These are phyloP conservation scores for Penicillium flavigenum DNA, from an alignment of 495 filamentous ascomycete genomes.

Conservation along the genomic window DNA sequence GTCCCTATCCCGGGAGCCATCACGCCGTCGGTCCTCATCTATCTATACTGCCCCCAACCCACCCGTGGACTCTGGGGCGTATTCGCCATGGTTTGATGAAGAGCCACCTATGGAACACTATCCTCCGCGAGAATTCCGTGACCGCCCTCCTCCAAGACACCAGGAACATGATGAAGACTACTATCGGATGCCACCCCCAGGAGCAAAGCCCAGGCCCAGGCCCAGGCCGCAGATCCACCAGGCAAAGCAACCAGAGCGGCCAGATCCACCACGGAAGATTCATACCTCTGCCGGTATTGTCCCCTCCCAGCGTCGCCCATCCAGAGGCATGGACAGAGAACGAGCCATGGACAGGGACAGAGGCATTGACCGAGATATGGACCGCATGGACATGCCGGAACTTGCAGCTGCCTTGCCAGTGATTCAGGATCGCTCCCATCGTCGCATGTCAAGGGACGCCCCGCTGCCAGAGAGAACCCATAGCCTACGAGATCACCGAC, in stretches of 20 bases:
- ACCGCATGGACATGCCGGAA: constrained; percentile 36
- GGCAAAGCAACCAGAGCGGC: constrained; percentile 22
- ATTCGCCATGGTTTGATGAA: constrained; percentile 31
- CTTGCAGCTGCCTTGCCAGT: constrained; percentile 33
- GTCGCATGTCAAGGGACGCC: constrained; percentile 31
- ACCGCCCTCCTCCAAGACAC: constrained; percentile 13
- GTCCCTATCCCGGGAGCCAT: constrained; percentile 35
- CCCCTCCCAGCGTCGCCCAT: constrained; percentile 33
- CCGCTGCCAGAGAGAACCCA: constrained; percentile 37
- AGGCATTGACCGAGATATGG: background rate
- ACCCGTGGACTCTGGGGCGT: constrained; percentile 29
- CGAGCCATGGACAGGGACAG: background rate
- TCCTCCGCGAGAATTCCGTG: constrained; percentile 29
- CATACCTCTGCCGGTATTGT: constrained; percentile 14
- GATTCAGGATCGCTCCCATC: constrained; percentile 25
- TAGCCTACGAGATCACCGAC: constrained; percentile 32
- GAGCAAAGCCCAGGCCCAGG: constrained; percentile 25
- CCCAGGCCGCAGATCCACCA: constrained; percentile 40
- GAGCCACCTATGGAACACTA: constrained; percentile 24
- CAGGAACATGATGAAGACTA: constrained; percentile 44
- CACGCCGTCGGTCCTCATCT: constrained; percentile 34
- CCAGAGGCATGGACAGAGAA: constrained; percentile 17
- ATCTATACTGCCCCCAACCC: constrained; percentile 34
- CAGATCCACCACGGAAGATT: constrained; percentile 20
- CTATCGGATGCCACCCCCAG: constrained; percentile 44